Evolutionary conservation across 441 rosid species (phyloP).

Genomic region (Melastoma candidum): DNA sequence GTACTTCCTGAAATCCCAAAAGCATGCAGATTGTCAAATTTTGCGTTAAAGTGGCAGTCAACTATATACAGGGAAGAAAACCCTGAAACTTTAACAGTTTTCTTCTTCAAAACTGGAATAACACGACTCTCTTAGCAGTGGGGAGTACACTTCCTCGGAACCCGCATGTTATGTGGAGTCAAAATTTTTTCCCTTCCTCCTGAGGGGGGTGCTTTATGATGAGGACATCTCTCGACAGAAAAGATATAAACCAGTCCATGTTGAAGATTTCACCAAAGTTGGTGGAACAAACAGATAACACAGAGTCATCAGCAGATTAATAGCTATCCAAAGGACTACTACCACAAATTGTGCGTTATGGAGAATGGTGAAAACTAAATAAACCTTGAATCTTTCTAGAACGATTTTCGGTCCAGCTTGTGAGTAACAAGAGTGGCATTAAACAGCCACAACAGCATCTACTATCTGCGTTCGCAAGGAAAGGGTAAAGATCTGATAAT

Average conservation of each 20-base stretch:
- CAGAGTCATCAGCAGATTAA: constrained; percentile 9
- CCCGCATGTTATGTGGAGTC: constrained; percentile 38
- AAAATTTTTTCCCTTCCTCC: constrained; percentile 27
- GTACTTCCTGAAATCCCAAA: too few relatives aligned
- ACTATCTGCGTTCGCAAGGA: constrained; percentile 46
- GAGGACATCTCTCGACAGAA: constrained; percentile 38
- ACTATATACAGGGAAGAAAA: too few relatives aligned
- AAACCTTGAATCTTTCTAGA: constrained; percentile 94
- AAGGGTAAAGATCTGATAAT: constrained; percentile 1
- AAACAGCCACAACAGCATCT: constrained; percentile 98
- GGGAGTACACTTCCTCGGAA: constrained; percentile 60
- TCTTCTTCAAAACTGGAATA: constrained; percentile 46
- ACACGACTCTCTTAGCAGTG: constrained; percentile 49
- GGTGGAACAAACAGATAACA: constrained; percentile 31
- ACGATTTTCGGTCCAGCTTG: constrained; percentile 88
- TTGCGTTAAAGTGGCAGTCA: too few relatives aligned
- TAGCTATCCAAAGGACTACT: background rate
- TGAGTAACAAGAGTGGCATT: constrained; percentile 96
- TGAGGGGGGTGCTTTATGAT: constrained; percentile 48
- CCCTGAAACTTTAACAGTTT: constrained; percentile 34
- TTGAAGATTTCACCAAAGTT: constrained; percentile 54
- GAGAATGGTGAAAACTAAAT: background rate
- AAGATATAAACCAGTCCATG: constrained; percentile 47
- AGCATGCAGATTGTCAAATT: too few relatives aligned
- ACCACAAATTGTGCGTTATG: background rate